Base-by-base conservation (phyloP, 1,284 basidiomycete species). In the Caloboletus inedulis region DNA sequence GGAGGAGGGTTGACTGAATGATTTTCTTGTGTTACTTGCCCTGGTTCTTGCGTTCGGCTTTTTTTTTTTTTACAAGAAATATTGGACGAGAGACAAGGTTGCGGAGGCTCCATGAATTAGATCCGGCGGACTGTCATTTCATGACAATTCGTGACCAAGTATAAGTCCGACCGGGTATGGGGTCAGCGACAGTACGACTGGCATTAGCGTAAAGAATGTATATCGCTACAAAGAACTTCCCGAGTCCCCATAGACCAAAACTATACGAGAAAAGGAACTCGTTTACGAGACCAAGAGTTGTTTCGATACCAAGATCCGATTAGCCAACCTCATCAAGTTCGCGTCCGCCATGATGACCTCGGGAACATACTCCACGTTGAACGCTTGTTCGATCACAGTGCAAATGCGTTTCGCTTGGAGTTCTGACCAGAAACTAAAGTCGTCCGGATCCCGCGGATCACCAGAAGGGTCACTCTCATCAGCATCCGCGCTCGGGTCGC, bases 261-360 rank as follows among this genome's bases (percentile, higher is more conserved):
- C 25, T 1, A 34, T 47, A 34, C 33, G 18, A 36, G 13, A 8
- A 2, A 18, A 10, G 0, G 19, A n/a, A n/a, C n/a, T n/a, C n/a
- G n/a, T n/a, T 34, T 36, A 57, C 13, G 50, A 48, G 5, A 69
- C 55, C 49, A 67, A 56, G 7, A 94, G 74, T 63, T 88, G 83
- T 64, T 86, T 87, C 13, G 92, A 91, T 19, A 90, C 81, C 53
- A 96, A 72, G 57, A 98, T 89, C 62, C 93, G 78, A 61, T 87
- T 86, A 6, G 94, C 86, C 56, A 99, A 74, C 36, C 86, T 78
- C 16, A 80, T 79, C 58, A 98, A 72, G 71, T 99, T 98, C 16
- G 96, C 94, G 64, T 97, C 93, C 1, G 94, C 95, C 41, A 98
- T 77, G 39, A 99, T 80, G 19, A 99, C 94, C 61, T 97, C 91